phyloP scores from a whole-genome alignment of 2,329 filamentous ascomycete species.

The Fusarium circinatum region DNA sequence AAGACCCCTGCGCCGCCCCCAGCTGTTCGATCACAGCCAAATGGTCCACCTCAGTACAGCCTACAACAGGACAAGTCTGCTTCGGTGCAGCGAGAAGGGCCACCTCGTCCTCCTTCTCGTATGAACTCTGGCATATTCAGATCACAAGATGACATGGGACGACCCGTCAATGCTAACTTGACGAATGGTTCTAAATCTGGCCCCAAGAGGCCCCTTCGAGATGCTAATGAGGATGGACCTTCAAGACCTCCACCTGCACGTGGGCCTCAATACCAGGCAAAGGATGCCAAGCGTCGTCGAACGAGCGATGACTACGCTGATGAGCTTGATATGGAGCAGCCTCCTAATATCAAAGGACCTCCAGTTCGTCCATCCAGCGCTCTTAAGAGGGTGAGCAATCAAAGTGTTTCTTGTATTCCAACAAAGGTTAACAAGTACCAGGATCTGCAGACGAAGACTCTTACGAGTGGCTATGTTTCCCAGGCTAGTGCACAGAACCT shows the following conservation, averaged over 20 bases:
- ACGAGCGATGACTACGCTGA: constrained; percentile 78
- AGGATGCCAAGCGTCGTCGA: constrained; percentile 82
- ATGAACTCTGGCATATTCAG: constrained; percentile 65
- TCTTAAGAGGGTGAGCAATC: constrained; percentile 70
- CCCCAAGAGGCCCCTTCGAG: constrained; percentile 77
- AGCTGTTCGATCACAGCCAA: constrained; percentile 64
- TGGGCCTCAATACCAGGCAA: constrained; percentile 71
- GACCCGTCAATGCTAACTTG: constrained; percentile 68
- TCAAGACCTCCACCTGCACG: constrained; percentile 58
- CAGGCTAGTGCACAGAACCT: constrained; percentile 64
- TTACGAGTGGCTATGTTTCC: constrained; percentile 71
- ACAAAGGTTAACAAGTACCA: constrained; percentile 53
- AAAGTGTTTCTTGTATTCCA: not conserved
- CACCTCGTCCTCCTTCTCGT: constrained; percentile 63
- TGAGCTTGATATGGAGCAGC: constrained; percentile 67
- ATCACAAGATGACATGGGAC: constrained; percentile 67
- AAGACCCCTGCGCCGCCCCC: constrained; percentile 72
- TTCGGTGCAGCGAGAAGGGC: constrained; percentile 47
- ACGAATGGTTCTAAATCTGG: constrained; percentile 69
- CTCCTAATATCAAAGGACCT: constrained; percentile 76
- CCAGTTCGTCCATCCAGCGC: constrained; percentile 83
- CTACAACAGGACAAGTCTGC: constrained; percentile 45
- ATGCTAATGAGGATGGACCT: constrained; percentile 66
- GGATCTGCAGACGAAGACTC: constrained; percentile 69
- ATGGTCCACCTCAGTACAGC: constrained; percentile 59